Percentiles rank a stretch among this genome's conserved stretches.
These are phyloP conservation scores for Lolium perenne DNA, from an alignment of 176 grass and related monocot genomes.

Conservation along the genomic window DNA sequence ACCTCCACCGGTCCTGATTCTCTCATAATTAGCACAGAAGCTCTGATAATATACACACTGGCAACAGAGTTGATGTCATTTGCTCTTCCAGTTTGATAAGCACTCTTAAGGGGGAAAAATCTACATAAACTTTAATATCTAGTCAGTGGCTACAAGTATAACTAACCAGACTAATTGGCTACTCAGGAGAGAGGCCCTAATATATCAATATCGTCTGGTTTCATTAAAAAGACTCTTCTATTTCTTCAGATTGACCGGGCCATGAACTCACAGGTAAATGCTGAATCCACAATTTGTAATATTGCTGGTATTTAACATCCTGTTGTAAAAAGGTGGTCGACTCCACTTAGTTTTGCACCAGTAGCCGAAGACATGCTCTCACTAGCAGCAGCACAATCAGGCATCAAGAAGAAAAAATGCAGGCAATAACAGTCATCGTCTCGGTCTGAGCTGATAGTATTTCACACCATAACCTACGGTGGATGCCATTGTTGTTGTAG, in stretches of 20 bases:
- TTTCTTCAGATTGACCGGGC: not conserved
- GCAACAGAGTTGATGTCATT: not conserved
- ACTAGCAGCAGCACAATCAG: not conserved
- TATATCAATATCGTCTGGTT: constrained; percentile 7
- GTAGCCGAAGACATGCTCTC: not conserved
- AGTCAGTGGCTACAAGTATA: not conserved
- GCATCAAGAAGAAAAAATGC: not conserved
- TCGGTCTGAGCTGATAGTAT: constrained; percentile 54
- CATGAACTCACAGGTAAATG: not conserved
- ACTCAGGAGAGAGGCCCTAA: constrained; percentile 1
- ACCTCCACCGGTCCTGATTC: not conserved
- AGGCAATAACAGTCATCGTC: constrained; percentile 10
- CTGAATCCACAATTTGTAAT: not conserved
- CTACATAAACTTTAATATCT: not conserved
- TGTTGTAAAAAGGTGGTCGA: not conserved
- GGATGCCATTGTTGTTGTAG: constrained; percentile 72
- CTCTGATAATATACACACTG: constrained; percentile 23
- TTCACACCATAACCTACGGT: constrained; percentile 78
- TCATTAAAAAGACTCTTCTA: constrained; percentile 21
- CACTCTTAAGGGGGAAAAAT: not conserved
- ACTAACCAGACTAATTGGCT: constrained; percentile 20
- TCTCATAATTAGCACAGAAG: constrained; percentile 4
- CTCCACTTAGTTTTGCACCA: not conserved
- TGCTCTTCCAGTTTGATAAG: not conserved
- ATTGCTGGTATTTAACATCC: not conserved